Evolutionary conservation across 2,329 filamentous ascomycete species (phyloP).

Genomic region (Didymella pinodella): DNA sequence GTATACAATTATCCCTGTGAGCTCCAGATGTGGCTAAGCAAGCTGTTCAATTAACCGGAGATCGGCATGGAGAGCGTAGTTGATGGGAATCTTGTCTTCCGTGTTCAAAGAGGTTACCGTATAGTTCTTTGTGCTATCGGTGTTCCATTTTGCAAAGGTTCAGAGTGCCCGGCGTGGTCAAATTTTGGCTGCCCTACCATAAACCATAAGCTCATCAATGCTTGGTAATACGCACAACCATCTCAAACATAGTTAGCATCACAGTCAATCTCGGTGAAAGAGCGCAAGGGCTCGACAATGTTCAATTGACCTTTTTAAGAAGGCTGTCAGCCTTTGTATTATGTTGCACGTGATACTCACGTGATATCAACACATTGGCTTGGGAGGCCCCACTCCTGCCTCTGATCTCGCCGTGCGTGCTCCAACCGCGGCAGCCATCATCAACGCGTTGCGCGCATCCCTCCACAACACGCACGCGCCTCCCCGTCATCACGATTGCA

Average conservation of each 20-base stretch:
- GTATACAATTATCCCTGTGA: too few species aligned
- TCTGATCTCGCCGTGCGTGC: conserved; percentile 10
- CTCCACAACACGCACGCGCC: conserved; percentile 19
- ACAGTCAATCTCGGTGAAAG: not conserved
- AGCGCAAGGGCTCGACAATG: not conserved
- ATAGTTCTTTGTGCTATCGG: not conserved
- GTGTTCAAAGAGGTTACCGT: not conserved
- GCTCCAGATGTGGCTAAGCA: not conserved
- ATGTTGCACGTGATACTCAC: conserved; percentile 2
- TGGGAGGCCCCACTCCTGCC: conserved; percentile 11
- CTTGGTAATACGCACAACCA: not conserved
- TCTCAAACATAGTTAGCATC: too few species aligned
- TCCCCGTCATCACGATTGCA: conserved; percentile 28
- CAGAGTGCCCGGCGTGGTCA: too few species aligned
- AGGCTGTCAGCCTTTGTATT: not conserved
- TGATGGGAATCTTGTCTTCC: not conserved
- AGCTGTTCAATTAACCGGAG: not conserved
- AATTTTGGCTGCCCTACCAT: not conserved
- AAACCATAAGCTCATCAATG: not conserved
- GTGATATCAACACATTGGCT: not conserved
- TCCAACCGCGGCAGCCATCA: conserved; percentile 16
- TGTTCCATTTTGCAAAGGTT: not conserved
- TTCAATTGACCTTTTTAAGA: not conserved
- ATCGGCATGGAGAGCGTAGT: not conserved
- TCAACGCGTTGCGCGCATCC: conserved; percentile 25